These are phyloP conservation scores for Trametes cingulata DNA, from an alignment of 768 basidiomycete species.

Conservation along the genomic window DNA sequence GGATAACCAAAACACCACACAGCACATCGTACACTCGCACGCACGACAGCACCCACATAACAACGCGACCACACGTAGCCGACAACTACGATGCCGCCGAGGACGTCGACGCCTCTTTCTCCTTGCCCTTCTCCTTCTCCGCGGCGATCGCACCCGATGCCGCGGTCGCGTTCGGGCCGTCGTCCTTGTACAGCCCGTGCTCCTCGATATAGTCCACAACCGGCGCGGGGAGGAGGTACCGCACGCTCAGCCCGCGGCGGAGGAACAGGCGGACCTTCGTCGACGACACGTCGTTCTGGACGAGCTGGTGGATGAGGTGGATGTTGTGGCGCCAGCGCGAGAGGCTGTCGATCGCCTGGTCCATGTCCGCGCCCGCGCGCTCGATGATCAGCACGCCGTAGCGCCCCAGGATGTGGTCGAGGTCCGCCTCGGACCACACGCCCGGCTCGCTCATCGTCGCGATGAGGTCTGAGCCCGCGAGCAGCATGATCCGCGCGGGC, in stretches of 20 bases:
- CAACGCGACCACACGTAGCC: background rate
- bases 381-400: conserved; percentile 97
- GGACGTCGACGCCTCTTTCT: conserved; percentile 28
- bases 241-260: conserved; percentile 76
- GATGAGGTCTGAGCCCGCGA: conserved; percentile 98
- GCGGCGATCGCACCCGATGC: conserved; percentile 26
- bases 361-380: conserved; percentile 90
- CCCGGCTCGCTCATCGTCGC: conserved; percentile 98
- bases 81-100: conserved; percentile 5
- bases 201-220: conserved; percentile 96
- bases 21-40: conserved; percentile 12
- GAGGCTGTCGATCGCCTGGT: conserved; percentile 73
- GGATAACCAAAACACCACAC: conserved; percentile 1
- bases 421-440: conserved; percentile 93
- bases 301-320: conserved; percentile 88
- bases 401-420: conserved; percentile 93
- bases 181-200: conserved; percentile 74
- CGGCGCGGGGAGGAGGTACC: conserved; percentile 86
- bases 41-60: background rate
- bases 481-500: conserved; percentile 83
- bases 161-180: conserved; percentile 39
- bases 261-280: conserved; percentile 88
- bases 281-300: conserved; percentile 96
- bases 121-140: conserved; percentile 41
- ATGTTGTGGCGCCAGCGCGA: conserved; percentile 83